Evolutionary conservation across 2,329 filamentous ascomycete genomes (phyloP), one percentile per base, ranked within the genome.

Genomic region (Drechslera avenae): DNA sequence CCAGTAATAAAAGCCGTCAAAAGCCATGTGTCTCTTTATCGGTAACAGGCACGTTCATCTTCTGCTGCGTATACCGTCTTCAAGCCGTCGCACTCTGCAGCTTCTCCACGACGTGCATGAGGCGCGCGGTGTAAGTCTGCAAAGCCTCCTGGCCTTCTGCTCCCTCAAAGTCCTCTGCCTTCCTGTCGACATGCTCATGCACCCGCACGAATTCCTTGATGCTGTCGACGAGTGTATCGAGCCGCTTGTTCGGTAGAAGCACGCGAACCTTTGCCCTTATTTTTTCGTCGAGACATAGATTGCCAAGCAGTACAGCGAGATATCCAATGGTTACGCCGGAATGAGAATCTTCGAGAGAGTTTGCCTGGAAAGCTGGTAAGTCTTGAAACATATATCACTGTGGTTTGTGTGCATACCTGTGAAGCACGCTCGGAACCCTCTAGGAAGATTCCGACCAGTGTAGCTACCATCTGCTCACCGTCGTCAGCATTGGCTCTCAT

Each of bases 261-360:
- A 37, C 21, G 17, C 73, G 73, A 13, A 85, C 71, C 18, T 74
- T 73, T 8, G 61, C 46, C 34, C 78, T 75, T 4, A 81, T 76
- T 2, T 68, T 66, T 7, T 67, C 54, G 45, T 83, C 78, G 21
- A 94, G 78, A 60, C 86, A 91, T 18, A 97, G 76, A 59, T 91
- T 94, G 14, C 91, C 90, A 2, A 97, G 80, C 5, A 96, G 79
- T 12, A 97, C 86, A 0, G 91, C 86, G 18, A 97, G 79, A 69
- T 96, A 97, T 13, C 91, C 92, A 69, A 93, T 86, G 1, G 89
- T 87, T 21, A 97, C 91, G 60, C 92, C 91, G 42, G 88, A 81
- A 52, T 89, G 86, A 19, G 86, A 87, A 67, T 92, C 90, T 65
- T 90, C 74, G 50, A 83, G 75, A 5, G 80, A 82, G 55, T 79